Percentiles rank a stretch among this genome's conserved stretches.
These are phyloP conservation scores for Epichloe scottii DNA, from an alignment of 2,329 filamentous ascomycete genomes.

Conservation along the genomic window DNA sequence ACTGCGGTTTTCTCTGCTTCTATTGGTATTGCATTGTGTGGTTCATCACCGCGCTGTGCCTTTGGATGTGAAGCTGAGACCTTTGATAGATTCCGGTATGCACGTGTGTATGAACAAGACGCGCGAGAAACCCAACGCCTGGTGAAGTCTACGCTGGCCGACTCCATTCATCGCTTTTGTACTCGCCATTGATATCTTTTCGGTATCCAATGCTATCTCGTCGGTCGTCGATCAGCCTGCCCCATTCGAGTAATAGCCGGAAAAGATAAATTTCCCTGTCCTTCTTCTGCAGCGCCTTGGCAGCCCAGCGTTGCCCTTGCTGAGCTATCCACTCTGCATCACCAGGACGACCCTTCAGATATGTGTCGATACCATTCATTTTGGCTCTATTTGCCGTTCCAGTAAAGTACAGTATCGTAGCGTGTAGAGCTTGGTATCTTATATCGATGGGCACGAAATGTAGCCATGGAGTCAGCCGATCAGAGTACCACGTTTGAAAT, in stretches of 20 bases:
- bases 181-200: constrained; percentile 16
- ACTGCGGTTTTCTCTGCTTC: no score
- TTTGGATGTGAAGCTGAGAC: no score
- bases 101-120: no score
- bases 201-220: constrained; percentile 32
- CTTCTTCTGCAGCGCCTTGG: constrained; percentile 48
- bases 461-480: constrained; percentile 60
- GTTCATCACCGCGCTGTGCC: no score
- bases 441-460: constrained; percentile 72
- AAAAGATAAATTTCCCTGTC: constrained; percentile 79
- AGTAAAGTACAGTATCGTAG: constrained; percentile 61
- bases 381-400: constrained; percentile 35
- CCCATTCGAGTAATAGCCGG: constrained; percentile 66
- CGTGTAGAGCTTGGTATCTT: constrained; percentile 61
- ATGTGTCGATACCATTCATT: constrained; percentile 31
- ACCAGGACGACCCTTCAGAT: constrained; percentile 32
- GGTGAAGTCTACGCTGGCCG: not conserved
- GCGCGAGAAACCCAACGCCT: not conserved
- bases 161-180: constrained; percentile 19
- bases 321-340: constrained; percentile 55
- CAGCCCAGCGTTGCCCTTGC: constrained; percentile 52
- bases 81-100: no score
- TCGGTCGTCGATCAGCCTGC: constrained; percentile 50
- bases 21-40: no score
- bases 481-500: constrained; percentile 70